Evolutionary conservation across 768 basidiomycete species (phyloP).

Genomic region (Postia placenta): DNA sequence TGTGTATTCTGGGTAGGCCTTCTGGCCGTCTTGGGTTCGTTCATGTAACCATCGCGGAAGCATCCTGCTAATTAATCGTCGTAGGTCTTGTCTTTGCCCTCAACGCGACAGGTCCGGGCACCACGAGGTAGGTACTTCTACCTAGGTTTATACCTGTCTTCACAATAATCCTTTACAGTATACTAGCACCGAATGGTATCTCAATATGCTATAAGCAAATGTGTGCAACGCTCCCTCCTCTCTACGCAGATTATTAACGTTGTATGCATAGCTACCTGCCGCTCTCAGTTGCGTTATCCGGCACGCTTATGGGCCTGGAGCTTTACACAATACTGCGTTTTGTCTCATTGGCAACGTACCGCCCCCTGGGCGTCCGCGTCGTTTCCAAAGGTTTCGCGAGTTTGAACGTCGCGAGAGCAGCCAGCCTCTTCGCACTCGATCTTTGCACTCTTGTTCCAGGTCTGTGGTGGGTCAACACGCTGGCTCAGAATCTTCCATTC

Average conservation of each 20-base stretch:
- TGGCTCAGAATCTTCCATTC: constrained; percentile 37
- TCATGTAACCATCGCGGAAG: background rate
- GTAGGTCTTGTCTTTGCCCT: constrained; percentile 35
- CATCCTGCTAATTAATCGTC: background rate
- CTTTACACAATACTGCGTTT: constrained; percentile 31
- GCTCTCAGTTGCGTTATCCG: constrained; percentile 29
- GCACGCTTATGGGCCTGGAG: constrained; percentile 32
- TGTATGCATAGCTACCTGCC: constrained; percentile 30
- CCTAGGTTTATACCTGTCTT: background rate
- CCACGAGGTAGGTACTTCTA: constrained; percentile 23
- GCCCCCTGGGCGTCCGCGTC: constrained; percentile 10
- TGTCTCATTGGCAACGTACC: constrained; percentile 22
- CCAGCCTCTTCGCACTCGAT: constrained; percentile 39
- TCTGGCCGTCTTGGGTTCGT: constrained; percentile 30
- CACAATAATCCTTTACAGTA: constrained; percentile 9
- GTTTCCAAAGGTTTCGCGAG: constrained; percentile 21
- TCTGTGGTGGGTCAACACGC: constrained; percentile 26
- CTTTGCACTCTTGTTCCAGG: constrained; percentile 34
- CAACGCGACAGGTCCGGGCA: constrained; percentile 33
- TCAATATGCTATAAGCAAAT: constrained; percentile 28
- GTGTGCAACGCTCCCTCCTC: constrained; percentile 8
- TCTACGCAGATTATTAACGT: background rate
- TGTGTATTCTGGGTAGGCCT: constrained; percentile 26
- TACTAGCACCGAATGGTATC: constrained; percentile 16
- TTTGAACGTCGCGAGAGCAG: constrained; percentile 25